Evolutionary conservation across 306 rosid species (phyloP).

Genomic region (Clitoria ternatea): DNA sequence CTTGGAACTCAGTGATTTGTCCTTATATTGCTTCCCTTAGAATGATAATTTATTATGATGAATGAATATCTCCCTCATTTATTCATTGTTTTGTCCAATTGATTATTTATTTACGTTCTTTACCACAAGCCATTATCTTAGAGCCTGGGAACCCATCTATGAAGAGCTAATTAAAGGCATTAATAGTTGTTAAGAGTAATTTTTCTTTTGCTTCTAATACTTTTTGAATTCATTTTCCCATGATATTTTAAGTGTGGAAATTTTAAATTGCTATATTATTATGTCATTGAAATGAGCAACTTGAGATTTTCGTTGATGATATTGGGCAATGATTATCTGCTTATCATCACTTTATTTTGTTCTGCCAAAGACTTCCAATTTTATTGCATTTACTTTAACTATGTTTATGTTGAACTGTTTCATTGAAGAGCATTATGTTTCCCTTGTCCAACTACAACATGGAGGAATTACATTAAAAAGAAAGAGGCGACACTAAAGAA

Average conservation of each 20-base stretch:
- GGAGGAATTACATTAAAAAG: conserved; percentile 69
- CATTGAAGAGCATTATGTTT: conserved; percentile 29
- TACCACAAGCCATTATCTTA: conserved; percentile 72
- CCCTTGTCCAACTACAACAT: conserved; percentile 56
- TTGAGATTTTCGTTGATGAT: not conserved
- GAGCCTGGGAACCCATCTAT: conserved; percentile 78
- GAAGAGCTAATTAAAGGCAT: conserved; percentile 63
- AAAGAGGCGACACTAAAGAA: conserved; percentile 77
- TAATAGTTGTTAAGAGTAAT: conserved; percentile 74
- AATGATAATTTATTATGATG: conserved; percentile 12
- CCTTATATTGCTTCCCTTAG: conserved; percentile 6
- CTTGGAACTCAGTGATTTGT: not conserved
- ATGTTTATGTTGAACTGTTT: conserved; percentile 2
- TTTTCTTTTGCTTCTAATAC: conserved; percentile 12
- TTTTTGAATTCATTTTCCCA: not conserved
- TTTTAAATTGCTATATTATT: not conserved
- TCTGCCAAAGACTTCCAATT: conserved; percentile 17
- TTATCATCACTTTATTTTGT: conserved; percentile 24
- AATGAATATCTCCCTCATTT: not conserved
- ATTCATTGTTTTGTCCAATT: not conserved
- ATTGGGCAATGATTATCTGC: conserved; percentile 17
- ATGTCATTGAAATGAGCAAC: conserved; percentile 14
- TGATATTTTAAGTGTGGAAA: not conserved
- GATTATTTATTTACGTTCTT: conserved; percentile 29
- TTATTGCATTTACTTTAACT: conserved; percentile 12